These are phyloP conservation scores for Metschnikowia cubensis DNA, from an alignment of 805 yeast species.

Conservation along the genomic window DNA sequence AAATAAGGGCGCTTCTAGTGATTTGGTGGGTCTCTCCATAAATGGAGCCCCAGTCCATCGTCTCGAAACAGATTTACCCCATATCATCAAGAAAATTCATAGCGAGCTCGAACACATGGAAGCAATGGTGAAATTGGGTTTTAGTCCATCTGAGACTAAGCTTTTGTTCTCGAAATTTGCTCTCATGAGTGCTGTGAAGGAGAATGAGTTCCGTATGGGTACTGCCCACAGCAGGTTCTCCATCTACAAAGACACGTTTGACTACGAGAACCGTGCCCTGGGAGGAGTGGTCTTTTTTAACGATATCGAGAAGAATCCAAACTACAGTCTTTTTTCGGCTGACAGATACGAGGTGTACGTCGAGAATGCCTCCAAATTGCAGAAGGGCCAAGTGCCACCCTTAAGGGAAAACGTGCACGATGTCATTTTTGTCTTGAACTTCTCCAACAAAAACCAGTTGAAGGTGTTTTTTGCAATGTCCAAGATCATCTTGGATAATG, in stretches of 20 bases:
- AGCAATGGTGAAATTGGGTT: constrained; percentile 27
- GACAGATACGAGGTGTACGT: constrained; percentile 46
- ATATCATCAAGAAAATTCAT: constrained; percentile 37
- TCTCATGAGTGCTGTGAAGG: constrained; percentile 36
- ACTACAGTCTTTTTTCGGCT: constrained; percentile 44
- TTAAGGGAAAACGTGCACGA: constrained; percentile 74
- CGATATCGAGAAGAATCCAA: constrained; percentile 62
- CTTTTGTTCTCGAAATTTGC: constrained; percentile 35
- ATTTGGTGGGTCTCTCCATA: constrained; percentile 51
- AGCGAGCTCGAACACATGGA: constrained; percentile 23
- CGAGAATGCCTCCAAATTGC: constrained; percentile 13
- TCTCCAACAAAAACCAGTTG: constrained; percentile 51
- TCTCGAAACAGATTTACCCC: constrained; percentile 40
- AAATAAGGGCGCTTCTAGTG: constrained; percentile 35
- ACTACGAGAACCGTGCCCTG: constrained; percentile 11
- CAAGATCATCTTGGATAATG: constrained; percentile 47
- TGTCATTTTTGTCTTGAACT: constrained; percentile 61
- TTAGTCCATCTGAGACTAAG: constrained; percentile 30
- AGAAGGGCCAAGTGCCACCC: constrained; percentile 59
- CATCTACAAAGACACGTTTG: constrained; percentile 25
- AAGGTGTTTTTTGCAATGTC: constrained; percentile 47
- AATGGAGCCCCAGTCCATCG: constrained; percentile 65
- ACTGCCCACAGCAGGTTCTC: constrained; percentile 33
- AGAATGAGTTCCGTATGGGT: constrained; percentile 33
- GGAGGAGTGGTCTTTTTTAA: constrained; percentile 66